Base-by-base conservation (phyloP, 257 asterid species). In the Fraxinus pennsylvanica region DNA sequence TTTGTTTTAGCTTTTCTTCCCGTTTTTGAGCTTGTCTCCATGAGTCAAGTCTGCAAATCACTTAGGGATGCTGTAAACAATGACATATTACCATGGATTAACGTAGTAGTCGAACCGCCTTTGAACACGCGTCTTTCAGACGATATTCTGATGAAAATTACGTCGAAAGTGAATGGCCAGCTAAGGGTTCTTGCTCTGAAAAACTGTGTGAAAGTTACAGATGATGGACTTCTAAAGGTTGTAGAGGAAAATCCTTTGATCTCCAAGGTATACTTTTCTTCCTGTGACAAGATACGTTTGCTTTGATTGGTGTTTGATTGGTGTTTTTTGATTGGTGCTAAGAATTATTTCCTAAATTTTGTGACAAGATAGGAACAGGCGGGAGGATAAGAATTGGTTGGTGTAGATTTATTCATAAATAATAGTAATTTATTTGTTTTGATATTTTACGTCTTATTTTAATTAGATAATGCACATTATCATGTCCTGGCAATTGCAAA, bases 11-110 rank as follows among this genome's bases (percentile, higher is more conserved):
- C 93, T 27, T 91, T 89, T 74, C 92, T 92, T 57, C 96, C 92
- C 70, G 81, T 92, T 3, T 87, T 65, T 50, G 94, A 93, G 71
- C 96, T 95, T 57, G 38, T 91, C 27, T 52, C 81, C 43, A 81
- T 87, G 83, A 54, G 80, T 1, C 85, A 78, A 84, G 96, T 95
- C 25, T 95, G 94, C 86, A 84, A 71, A 80, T 91, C 98, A 43
- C 65, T 93, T 9, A 84, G 86, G 82, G 89, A 93, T 33, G 96
- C 96, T 45, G 70, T 91, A 65, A 54, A 84, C 50, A 57, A 78
- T 14, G 97, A 95, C 80, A 78, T 86, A 17, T 87, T 93, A 33
- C 91, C 95, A 29, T 95, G 99, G 97, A 83, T 87, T 32, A 85
- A 86, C 45, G 79, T 91, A 68, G 5, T 84, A 35, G 90, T 91